Conservation (phyloP, 179 eudicot species). For the Beta lomatogona region DNA sequence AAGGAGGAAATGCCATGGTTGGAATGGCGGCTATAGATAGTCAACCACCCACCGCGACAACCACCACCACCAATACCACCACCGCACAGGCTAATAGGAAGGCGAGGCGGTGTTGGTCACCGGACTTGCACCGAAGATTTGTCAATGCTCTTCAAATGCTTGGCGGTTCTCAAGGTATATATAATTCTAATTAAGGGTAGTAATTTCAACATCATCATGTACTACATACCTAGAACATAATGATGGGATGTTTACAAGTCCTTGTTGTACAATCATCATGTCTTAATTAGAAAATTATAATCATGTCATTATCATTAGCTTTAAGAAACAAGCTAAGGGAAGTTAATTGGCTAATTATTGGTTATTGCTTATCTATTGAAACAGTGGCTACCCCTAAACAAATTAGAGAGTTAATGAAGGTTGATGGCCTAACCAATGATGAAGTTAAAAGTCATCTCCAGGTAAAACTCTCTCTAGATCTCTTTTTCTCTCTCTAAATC, state of each 20-base stretch:
- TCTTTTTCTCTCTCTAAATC: conserved; percentile 2
- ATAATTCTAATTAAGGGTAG: too few species aligned
- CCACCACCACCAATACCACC: conserved; percentile 22
- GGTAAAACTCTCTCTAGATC: conserved; percentile 32
- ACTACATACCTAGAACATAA: neutral
- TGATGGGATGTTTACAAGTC: too few species aligned
- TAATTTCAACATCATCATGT: neutral
- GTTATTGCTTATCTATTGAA: conserved; percentile 20
- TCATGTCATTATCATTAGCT: conserved; percentile 32
- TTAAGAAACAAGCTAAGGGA: neutral
- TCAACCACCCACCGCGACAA: conserved; percentile 31
- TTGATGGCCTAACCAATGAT: conserved; percentile 58
- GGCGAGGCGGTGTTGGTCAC: conserved; percentile 80
- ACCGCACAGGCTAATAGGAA: conserved; percentile 48
- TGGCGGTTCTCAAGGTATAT: conserved; percentile 79
- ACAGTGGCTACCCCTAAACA: conserved; percentile 60
- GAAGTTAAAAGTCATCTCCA: conserved; percentile 63
- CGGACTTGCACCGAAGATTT: conserved; percentile 74
- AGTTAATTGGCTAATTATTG: conserved; percentile 19
- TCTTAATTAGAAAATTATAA: neutral
- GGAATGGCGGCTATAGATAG: conserved; percentile 24
- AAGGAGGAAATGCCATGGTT: conserved; percentile 21
- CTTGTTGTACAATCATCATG: neutral
- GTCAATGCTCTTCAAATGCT: conserved; percentile 71
- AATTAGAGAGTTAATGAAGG: conserved; percentile 58